Base-by-base conservation (phyloP, 768 basidiomycete genomes). In the Lactarius sp. region DNA sequence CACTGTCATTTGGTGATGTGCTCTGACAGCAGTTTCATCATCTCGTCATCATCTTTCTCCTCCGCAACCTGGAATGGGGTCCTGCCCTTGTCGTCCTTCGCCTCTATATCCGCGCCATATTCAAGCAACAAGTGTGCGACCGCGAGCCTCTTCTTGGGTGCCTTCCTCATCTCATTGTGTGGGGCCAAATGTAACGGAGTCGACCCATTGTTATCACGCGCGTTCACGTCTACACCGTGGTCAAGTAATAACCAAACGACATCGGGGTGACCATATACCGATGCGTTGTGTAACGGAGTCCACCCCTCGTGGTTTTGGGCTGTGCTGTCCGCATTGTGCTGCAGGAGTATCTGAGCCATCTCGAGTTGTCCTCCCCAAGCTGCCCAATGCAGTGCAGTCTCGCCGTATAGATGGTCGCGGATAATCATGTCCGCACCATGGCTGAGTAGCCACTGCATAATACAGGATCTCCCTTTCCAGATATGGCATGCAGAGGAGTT, bases 241-340 rank as follows among this genome's bases (percentile, higher is more conserved):
- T 9, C 46, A 20, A 47, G n/a, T 8, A 47, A 47, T 47, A 47
- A 47, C 46, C 20, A 0, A 10, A 8, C 46, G 0, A 47, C 8
- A 22, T 20, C 46, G n/a, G n/a, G 1, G 4, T 3, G 3, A 20
- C 46, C 46, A 20, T 7, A 6, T 9, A 7, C 0, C n/a, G 52
- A 52, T 10, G 52, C 33, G 3, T 1, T 1, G 7, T 52, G 52
- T n/a, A 34, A 37, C n/a, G n/a, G 33, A 8, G n/a, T 20, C 16
- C 9, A 1, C 2, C 34, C 52, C 4, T n/a, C 16, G 34, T 4
- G 7, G 7, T 8, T 88, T 6, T 20, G n/a, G 0, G n/a, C n/a
- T 4, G 6, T 10, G 46, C 8, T 2, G 10, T 57, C 44, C 9
- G 44, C 44, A 18, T 46, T 20, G 33, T 46, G 31, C 33, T 20